Evolutionary conservation across 2,329 filamentous ascomycete genomes (phyloP), one percentile per base, ranked within the genome.

Genomic region (Camillea tinctor): DNA sequence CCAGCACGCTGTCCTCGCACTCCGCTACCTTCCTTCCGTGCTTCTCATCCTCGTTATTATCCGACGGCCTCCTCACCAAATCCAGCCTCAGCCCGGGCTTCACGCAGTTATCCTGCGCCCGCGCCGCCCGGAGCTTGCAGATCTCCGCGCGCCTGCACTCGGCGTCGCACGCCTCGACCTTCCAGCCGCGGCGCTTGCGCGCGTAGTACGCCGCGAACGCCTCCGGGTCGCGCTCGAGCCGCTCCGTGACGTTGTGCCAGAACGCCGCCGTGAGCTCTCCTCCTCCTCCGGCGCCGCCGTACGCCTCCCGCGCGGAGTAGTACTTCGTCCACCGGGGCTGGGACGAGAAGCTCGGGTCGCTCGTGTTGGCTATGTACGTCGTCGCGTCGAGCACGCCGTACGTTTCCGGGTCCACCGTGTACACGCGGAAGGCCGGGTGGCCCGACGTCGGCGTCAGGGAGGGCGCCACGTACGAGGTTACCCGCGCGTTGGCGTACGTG

Each of bases 401-500:
- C 0, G 83, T 86, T 8, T 77, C 78, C 0, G 84, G 81, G 66
- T 87, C 84, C 58, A 87, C 78, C 17, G 81, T 77, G 72, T 87
- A 86, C 50, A 87, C 78, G 53, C 83, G 81, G 72, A 87, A 87
- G 3, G 83, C 78, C 0, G 84, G 81, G 63, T 82, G 79, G 26
- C 81, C 84, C 1, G 80, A 82, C 1, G 77, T 84, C 0, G 84
- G 84, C 6, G 82, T 83, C 66, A 86, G 73, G 1, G 80, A 82
- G 1, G 83, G 82, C 0, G 77, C 79, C 52, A 86, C 78, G 67
- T 85, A 86, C 2, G 81, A 82, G n/a, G 80, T 76, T 30, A 78
- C 77, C 9, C 76, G 71, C 1, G 84, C 83, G 54, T 77, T 80
- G 8, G 73, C 66, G 48, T 75, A 76, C 2, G 68, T 75, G 17